These are phyloP conservation scores for Trichoderma gracile DNA, from an alignment of 2,329 filamentous ascomycete species.

Conservation along the genomic window DNA sequence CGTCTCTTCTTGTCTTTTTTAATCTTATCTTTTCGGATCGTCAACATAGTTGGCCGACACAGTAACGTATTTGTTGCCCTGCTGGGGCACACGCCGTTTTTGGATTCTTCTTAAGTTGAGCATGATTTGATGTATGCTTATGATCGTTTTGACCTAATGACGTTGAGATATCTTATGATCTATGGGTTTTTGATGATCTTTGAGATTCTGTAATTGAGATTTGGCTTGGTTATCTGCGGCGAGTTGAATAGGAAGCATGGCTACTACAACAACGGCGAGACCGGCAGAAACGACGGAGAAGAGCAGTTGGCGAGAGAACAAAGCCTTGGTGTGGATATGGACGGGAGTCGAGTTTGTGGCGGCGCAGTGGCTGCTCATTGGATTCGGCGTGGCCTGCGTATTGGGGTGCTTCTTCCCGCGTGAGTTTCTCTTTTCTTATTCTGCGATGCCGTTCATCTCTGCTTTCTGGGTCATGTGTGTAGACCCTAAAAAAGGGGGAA, in stretches of 20 bases:
- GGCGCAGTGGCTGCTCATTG: slow-evolving; percentile 66
- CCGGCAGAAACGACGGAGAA: background rate
- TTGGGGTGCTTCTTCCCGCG: slow-evolving; percentile 48
- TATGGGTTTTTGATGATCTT: background rate
- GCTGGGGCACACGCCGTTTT: background rate
- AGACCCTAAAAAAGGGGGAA: background rate
- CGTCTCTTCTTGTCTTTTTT: background rate
- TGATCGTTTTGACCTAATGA: background rate
- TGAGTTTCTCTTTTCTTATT: slow-evolving; percentile 33
- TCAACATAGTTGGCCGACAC: background rate
- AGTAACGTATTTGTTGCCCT: background rate
- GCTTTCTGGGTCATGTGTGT: background rate
- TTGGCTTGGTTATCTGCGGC: background rate
- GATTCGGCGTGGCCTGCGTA: slow-evolving; percentile 56
- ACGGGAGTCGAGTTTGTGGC: slow-evolving; percentile 41
- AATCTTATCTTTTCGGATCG: background rate
- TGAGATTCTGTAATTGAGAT: too few species aligned
- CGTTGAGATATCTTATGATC: background rate
- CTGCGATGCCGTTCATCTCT: background rate
- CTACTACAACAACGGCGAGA: background rate
- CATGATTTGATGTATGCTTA: too few species aligned
- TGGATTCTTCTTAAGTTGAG: background rate
- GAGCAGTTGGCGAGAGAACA: slow-evolving; percentile 2
- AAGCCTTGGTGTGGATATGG: background rate
- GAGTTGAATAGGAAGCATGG: slow-evolving; percentile 3